These are phyloP conservation scores for Eucalyptus paniculata DNA, from an alignment of 345 rosid species.

Conservation along the genomic window DNA sequence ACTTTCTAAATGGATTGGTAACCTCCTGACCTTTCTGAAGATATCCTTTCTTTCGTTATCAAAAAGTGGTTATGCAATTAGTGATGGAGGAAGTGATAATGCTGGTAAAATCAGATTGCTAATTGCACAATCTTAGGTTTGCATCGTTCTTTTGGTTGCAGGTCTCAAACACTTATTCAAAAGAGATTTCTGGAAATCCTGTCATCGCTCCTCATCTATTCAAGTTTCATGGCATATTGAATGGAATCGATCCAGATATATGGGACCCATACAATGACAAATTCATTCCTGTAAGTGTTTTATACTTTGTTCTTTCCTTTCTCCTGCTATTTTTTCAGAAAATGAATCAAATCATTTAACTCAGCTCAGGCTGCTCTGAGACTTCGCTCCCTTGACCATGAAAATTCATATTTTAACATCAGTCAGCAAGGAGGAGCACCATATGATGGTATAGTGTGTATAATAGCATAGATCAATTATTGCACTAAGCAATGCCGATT, in stretches of 20 bases:
- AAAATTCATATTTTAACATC: neutral
- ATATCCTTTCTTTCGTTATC: neutral
- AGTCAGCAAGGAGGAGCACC: neutral
- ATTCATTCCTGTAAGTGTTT: constrained; percentile 60
- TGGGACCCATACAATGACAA: constrained; percentile 93
- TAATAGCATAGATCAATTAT: neutral
- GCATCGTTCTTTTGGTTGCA: constrained; percentile 8
- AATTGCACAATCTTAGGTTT: neutral
- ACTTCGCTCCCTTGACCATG: neutral
- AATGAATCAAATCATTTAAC: neutral
- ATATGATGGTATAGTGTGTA: neutral
- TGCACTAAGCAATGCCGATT: neutral
- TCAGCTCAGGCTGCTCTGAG: neutral
- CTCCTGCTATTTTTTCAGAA: neutral
- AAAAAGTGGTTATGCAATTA: neutral
- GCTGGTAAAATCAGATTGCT: neutral
- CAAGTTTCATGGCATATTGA: constrained; percentile 85
- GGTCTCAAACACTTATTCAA: constrained; percentile 79
- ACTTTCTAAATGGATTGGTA: neutral
- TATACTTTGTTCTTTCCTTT: neutral
- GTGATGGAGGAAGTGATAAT: neutral
- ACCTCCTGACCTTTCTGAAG: neutral
- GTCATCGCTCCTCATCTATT: constrained; percentile 54
- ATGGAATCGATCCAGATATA: constrained; percentile 89
- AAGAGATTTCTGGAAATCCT: constrained; percentile 77